Evolutionary conservation across 164 flowering plant genomes (phyloP), one percentile per base, ranked within the genome.

Genomic region (Amborella trichopoda): DNA sequence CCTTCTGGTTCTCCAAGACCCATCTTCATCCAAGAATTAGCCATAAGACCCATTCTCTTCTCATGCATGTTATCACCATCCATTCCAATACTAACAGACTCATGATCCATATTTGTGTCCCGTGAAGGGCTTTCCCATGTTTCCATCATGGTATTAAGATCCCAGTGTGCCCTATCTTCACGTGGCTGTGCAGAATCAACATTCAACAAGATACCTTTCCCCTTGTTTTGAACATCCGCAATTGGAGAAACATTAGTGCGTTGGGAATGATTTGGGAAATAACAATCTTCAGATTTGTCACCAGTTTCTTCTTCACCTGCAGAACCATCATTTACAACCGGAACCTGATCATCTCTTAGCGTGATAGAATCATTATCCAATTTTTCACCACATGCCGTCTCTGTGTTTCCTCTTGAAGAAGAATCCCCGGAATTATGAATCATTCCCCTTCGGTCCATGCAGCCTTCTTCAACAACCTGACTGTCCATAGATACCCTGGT

Each of bases 81-180:
- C 17, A 4, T 33, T 32, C 10, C 48, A 22, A 36, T 23, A 6
- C 25, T 48, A 48, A 38, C 40, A 18, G 39, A 19, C 48, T 46
- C 59, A 59, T 21, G 9, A 48, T 44, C 26, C n/a, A 42, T 43
- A 54, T 16, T 38, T 28, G 21, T 38, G 40, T 61, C 61, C 33
- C 27, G 40, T 16, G 5, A 41, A 56, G 76, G 59, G 26, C 54
- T 69, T 22, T 65, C 81, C 91, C 91, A 81, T 19, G 62, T 55
- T 52, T 81, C 91, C 81, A 81, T 78, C 17, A 61, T 58, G 23
- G 76, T 76, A 60, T 81, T 81, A 61, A 81, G 57, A 68, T 81
- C 83, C 91, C 91, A 81, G 33, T 67, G 67, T 28, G 77, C 70
- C 60, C 91, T 68, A 41, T 73, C 53, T 20, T 74, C 22, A 48